Conservation (phyloP, 2,329 filamentous ascomycete genomes). For the Fusarium subglutinans region DNA sequence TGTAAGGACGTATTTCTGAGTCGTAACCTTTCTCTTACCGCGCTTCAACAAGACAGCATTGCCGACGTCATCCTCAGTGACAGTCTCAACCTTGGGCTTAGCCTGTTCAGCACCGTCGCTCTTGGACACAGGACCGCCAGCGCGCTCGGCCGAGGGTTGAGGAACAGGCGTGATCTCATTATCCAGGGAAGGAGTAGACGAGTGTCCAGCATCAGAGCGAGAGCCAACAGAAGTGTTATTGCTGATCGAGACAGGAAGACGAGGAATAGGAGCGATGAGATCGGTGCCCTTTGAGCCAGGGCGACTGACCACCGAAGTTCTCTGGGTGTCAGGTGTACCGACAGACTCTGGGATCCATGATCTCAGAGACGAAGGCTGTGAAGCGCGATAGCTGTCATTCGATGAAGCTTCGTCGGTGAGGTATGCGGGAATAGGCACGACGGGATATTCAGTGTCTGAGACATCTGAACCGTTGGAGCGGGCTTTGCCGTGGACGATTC, state of each 20-base stretch:
- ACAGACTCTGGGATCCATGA: not conserved
- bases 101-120: not conserved
- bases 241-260: not conserved
- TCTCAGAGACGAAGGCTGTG: not conserved
- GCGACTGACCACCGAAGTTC: not conserved
- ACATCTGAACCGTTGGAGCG: not conserved
- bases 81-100: not conserved
- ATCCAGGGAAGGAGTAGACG: not conserved
- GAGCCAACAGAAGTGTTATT: not conserved
- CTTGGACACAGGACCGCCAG: rapidly evolving
- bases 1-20: not conserved
- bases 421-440: not conserved
- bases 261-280: not conserved
- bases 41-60: not conserved
- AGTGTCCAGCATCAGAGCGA: not conserved
- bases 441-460: not conserved
- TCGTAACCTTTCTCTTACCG: not conserved
- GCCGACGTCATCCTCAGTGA: not conserved
- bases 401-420: not conserved
- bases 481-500: not conserved
- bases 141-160: not conserved
- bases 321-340: not conserved
- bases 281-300: not conserved
- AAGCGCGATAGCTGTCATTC: not conserved
- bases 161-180: not conserved